Evolutionary conservation across 2,329 filamentous ascomycete genomes (phyloP).

Genomic region (Leptosphaerulina australis): DNA sequence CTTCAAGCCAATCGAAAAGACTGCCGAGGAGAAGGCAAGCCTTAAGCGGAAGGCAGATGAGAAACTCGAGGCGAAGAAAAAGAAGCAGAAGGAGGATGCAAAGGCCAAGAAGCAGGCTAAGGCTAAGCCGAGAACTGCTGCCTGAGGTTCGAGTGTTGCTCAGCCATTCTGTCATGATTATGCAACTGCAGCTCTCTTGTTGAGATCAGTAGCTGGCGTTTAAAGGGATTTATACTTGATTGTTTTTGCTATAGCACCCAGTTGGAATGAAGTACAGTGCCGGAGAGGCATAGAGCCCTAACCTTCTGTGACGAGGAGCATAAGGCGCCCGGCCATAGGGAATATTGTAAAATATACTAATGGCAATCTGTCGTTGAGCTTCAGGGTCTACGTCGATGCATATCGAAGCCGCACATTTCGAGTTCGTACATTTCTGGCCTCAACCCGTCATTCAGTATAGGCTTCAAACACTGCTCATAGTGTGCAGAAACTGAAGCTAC

Average conservation of each 20-base stretch:
- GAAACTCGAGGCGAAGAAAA: conserved; percentile 90
- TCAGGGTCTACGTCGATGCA: too few relatives aligned
- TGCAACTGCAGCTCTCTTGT: background rate
- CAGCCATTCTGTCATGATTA: background rate
- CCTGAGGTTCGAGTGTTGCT: background rate
- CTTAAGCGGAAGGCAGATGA: conserved; percentile 94
- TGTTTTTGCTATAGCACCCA: background rate
- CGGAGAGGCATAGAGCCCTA: background rate
- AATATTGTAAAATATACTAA: background rate
- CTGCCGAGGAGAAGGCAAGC: conserved; percentile 79
- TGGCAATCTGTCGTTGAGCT: background rate
- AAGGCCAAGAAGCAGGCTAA: conserved; percentile 95
- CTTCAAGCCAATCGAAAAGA: conserved; percentile 91
- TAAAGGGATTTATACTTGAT: background rate
- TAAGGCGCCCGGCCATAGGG: too few relatives aligned
- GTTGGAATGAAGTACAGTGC: background rate
- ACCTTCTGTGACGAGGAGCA: background rate
- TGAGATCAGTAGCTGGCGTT: conserved; percentile 6
- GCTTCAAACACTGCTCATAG: too few relatives aligned
- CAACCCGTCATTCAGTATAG: too few relatives aligned
- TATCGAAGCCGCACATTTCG: too few relatives aligned
- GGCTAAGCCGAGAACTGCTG: conserved; percentile 67
- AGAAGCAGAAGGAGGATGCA: conserved; percentile 91
- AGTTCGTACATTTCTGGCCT: too few relatives aligned
- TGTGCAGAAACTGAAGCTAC: too few relatives aligned